phyloP scores from a whole-genome alignment of 2,329 filamentous ascomycete species.

The Neonectria hederae region DNA sequence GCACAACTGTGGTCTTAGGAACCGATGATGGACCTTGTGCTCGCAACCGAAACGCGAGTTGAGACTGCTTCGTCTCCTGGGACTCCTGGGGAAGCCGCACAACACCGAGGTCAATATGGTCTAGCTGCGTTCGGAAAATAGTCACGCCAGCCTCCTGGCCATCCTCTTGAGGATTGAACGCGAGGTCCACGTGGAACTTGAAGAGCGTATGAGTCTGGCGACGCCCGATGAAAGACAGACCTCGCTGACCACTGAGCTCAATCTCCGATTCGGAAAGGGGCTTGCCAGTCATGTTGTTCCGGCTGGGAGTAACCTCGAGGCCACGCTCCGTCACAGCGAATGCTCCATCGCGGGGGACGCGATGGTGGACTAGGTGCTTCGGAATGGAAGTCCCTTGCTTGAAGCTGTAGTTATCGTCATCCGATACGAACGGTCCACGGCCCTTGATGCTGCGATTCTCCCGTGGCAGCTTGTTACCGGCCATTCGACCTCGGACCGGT shows the following conservation, averaged over 20 bases:
- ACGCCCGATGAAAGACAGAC: conserved; percentile 25
- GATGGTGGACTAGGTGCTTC: conserved; percentile 20
- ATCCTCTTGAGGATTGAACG: conserved; percentile 2
- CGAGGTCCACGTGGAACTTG: conserved; percentile 22
- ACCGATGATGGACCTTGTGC: conserved; percentile 12
- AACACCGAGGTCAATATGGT: conserved; percentile 28
- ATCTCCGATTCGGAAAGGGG: conserved; percentile 5
- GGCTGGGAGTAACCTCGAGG: conserved; percentile 13
- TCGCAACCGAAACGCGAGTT: conserved; percentile 15
- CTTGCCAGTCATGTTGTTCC: conserved; percentile 20
- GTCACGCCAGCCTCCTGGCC: conserved; percentile 24
- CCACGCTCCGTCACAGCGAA: conserved; percentile 18
- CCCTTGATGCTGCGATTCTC: conserved; percentile 10
- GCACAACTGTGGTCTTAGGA: background rate
- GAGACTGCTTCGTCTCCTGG: conserved; percentile 1
- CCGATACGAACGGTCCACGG: conserved; percentile 17
- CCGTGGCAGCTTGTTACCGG: conserved; percentile 34
- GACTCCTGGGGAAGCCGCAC: background rate
- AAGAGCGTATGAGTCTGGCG: conserved; percentile 27
- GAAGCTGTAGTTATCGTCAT: conserved; percentile 19
- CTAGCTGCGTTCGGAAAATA: conserved; percentile 26
- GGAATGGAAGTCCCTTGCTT: conserved; percentile 4
- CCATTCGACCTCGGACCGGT: conserved; percentile 44
- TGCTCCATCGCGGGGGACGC: conserved; percentile 5
- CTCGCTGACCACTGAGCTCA: conserved; percentile 20